These are phyloP conservation scores for Bryum argenteum DNA, from an alignment of 225 moss, liverwort and hornwort genomes.

Conservation along the genomic window DNA sequence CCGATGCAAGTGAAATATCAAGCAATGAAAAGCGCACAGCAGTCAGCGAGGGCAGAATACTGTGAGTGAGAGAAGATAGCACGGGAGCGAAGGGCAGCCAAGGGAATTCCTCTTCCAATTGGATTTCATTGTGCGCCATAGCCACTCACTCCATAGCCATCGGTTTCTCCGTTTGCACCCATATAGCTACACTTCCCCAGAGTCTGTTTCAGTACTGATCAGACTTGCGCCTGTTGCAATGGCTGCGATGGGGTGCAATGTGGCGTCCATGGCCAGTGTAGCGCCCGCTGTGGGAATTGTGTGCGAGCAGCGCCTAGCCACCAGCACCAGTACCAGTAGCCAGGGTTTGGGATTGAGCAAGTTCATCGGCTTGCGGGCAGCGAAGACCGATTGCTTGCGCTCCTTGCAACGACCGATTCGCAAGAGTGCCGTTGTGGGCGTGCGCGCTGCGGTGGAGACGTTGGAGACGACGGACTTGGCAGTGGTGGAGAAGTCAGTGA, in stretches of 20 bases:
- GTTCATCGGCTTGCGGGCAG: constrained; percentile 68
- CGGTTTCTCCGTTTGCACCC: too few relatives aligned
- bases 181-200: too few relatives aligned
- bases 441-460: constrained; percentile 62
- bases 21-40: constrained; percentile 26
- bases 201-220: too few relatives aligned
- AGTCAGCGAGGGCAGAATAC: background rate
- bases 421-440: background rate
- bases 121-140: constrained; percentile 20
- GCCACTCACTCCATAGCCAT: constrained; percentile 23
- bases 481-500: constrained; percentile 79
- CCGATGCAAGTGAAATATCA: constrained; percentile 23
- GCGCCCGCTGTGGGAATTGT: constrained; percentile 37
- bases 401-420: constrained; percentile 3
- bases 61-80: constrained; percentile 23
- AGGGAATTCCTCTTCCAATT: constrained; percentile 26
- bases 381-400: constrained; percentile 34
- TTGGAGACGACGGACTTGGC: constrained; percentile 75
- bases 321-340: background rate
- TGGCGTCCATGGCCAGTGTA: constrained; percentile 44
- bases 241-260: constrained; percentile 83
- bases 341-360: constrained; percentile 54
- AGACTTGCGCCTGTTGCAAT: constrained; percentile 27
- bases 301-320: constrained; percentile 11
- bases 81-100: constrained; percentile 32